Base-by-base conservation (phyloP, 2,329 filamentous ascomycete species). In the Fusarium oxysporum region DNA sequence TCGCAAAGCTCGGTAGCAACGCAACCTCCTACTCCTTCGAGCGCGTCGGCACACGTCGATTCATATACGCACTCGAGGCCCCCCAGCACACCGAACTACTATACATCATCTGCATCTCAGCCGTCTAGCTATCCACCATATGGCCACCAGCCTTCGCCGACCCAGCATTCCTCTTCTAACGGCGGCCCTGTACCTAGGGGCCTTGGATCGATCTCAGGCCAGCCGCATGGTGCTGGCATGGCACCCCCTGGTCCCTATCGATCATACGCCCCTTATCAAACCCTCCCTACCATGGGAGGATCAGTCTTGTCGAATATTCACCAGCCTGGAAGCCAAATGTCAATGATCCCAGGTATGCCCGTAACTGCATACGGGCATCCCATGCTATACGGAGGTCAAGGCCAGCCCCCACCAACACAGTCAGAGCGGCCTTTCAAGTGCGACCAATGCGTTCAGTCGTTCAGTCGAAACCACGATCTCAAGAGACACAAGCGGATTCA, bases 401-500 rank as follows among this genome's bases (percentile, higher is more conserved):
- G 85, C 14, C 88, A 88, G 64, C 86, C 88, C 21, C 75, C 78
- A 25, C 76, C 78, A 25, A 75, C 81, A 11, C 83, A 84, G 33
- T 92, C 92, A 63, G 96, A 98, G 76, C 90, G 96, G 9, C 96
- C 96, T 0, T 98, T 97, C 86, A 95, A 95, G 82, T 99, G 96
- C 80, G 95, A 98, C 76, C 89, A 93, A 79, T 99, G 96, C 79
- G 90, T 93, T 1, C 94, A 97, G 80, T 95, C 93, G 41, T 99
- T 99, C 85, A 98, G 97, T 81, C 88, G 96, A 8, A 98, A 98
- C 74, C 96, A 98, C 79, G 96, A 98, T 79, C 83, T 98, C 76
- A 99, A 99, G 84, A 89, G 96, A 57, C 96, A 99, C 82, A 97
- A 97, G 86, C 87, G 95, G 55, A 98, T 98, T 66, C 96, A 99